A percentile compares a stretch with the other conserved stretches of the same genome.
Evolutionary conservation across 2,329 filamentous ascomycete species (phyloP).

Genomic region (Leptographium flavum): DNA sequence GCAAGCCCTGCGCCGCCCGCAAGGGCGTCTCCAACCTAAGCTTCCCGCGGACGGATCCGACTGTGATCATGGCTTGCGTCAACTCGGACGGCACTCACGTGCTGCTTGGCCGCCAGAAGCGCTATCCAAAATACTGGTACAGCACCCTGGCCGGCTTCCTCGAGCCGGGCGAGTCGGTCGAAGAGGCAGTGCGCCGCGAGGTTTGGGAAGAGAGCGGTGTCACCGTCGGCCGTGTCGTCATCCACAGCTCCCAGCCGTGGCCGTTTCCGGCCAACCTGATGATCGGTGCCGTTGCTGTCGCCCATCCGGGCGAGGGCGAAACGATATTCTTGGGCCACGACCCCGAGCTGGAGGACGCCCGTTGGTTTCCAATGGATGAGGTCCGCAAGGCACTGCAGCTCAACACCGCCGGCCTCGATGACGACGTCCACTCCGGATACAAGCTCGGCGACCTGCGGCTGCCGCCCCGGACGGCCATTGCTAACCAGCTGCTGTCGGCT

Average conservation of each 20-base stretch:
- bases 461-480: conserved; percentile 80
- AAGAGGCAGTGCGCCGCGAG: conserved; percentile 71
- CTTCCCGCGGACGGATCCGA: conserved; percentile 87
- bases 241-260: conserved; percentile 79
- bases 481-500: conserved; percentile 71
- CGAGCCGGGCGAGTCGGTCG: conserved; percentile 72
- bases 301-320: conserved; percentile 60
- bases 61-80: conserved; percentile 87
- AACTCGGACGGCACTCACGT: conserved; percentile 64
- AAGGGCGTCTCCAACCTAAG: conserved; percentile 78
- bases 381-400: conserved; percentile 57
- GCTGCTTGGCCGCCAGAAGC: conserved; percentile 71
- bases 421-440: conserved; percentile 49
- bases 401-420: conserved; percentile 54
- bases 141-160: conserved; percentile 78
- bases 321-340: conserved; percentile 73
- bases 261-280: conserved; percentile 75
- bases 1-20: conserved; percentile 65
- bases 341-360: conserved; percentile 77
- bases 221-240: conserved; percentile 58
- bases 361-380: conserved; percentile 77
- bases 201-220: conserved; percentile 81
- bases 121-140: conserved; percentile 78
- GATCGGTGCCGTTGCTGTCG: conserved; percentile 81
- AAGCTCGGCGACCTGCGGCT: conserved; percentile 65